Evolutionary conservation across 371 early-diverging fungal species (phyloP).

Genomic region (Choanephora cucurbitarum): DNA sequence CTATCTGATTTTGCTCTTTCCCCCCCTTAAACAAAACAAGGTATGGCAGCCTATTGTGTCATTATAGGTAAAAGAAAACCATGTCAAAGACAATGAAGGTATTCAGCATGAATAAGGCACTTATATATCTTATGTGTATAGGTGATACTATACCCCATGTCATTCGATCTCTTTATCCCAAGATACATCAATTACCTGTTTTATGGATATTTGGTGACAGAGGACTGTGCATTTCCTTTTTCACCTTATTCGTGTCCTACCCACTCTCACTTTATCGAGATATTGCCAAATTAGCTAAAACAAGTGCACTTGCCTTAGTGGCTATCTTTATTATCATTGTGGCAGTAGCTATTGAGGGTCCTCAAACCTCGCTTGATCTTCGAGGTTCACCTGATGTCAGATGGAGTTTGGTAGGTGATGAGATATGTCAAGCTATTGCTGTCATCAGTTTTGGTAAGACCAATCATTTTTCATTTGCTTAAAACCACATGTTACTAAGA

Average conservation of each 20-base stretch:
- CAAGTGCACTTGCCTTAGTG: slow-evolving; percentile 74
- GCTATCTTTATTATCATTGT: slow-evolving; percentile 75
- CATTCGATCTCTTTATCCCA: slow-evolving; percentile 64
- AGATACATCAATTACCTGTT: slow-evolving; percentile 52
- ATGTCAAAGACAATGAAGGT: too few species aligned
- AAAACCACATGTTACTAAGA: too few species aligned
- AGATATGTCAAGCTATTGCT: slow-evolving; percentile 75
- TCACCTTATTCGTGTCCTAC: slow-evolving; percentile 68
- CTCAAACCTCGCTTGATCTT: slow-evolving; percentile 54
- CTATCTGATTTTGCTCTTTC: neutral
- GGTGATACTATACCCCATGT: slow-evolving; percentile 83
- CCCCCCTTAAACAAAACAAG: slow-evolving; percentile 26
- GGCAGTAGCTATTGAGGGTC: slow-evolving; percentile 72
- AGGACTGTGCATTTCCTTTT: slow-evolving; percentile 64
- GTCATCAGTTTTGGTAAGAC: slow-evolving; percentile 80
- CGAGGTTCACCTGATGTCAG: slow-evolving; percentile 52
- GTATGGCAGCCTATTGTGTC: slow-evolving; percentile 80
- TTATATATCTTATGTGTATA: slow-evolving; percentile 13
- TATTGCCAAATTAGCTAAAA: slow-evolving; percentile 78
- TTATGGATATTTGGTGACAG: slow-evolving; percentile 57
- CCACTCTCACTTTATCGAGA: slow-evolving; percentile 81
- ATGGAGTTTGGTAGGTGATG: slow-evolving; percentile 56
- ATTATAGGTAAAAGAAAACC: slow-evolving; percentile 74
- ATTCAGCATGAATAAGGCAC: too few species aligned
- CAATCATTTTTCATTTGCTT: too few species aligned